These are phyloP conservation scores for Chrysoporthe puriensis DNA, from an alignment of 2,329 filamentous ascomycete species.

Conservation along the genomic window DNA sequence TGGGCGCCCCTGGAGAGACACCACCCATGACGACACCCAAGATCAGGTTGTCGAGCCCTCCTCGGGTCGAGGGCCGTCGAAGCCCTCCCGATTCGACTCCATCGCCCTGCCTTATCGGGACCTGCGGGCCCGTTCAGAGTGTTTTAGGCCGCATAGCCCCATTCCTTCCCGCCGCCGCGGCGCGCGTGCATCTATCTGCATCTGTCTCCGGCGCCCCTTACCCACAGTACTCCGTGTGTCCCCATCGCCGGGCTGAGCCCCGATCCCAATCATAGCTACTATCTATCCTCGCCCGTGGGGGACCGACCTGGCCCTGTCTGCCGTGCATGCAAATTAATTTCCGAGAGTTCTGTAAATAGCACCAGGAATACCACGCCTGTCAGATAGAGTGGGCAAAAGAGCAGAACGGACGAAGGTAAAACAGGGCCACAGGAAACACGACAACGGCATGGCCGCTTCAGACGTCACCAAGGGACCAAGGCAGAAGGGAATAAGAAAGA, in stretches of 20 bases:
- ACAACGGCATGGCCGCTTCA: conserved; percentile 1
- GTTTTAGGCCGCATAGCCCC: neutral
- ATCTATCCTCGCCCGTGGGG: neutral
- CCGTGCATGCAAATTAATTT: conserved; percentile 10
- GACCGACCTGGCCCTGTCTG: neutral
- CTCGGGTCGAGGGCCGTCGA: neutral
- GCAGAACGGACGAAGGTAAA: neutral
- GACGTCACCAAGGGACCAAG: neutral
- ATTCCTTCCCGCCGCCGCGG: conserved; percentile 1
- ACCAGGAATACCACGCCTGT: neutral
- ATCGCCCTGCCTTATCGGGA: conserved; percentile 4
- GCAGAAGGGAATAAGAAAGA: neutral
- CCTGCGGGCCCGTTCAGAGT: neutral
- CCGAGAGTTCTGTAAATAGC: conserved; percentile 6
- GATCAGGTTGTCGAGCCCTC: neutral
- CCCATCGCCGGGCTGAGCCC: neutral
- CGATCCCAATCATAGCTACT: neutral
- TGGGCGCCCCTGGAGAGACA: neutral
- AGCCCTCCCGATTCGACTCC: neutral
- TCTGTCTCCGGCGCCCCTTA: neutral
- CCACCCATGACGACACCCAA: neutral
- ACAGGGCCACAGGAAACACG: neutral
- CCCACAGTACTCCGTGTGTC: conserved; percentile 1
- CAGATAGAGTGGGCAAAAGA: neutral
- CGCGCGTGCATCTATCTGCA: neutral